Conservation (phyloP, 345 rosid genomes). For the Moringa oleifera region DNA sequence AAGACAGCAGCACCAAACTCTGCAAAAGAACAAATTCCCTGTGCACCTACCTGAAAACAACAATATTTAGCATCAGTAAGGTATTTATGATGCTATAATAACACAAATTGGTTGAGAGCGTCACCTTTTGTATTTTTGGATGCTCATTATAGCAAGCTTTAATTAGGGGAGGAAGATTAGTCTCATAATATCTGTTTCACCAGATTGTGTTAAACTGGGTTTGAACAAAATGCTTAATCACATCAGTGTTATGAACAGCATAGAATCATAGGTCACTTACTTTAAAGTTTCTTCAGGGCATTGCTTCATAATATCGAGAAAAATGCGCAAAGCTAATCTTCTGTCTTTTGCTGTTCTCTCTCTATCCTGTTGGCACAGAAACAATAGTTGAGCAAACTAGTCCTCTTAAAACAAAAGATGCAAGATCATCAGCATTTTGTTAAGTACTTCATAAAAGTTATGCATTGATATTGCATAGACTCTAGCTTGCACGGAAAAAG, state of each 20-base stretch:
- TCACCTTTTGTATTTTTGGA: slow-evolving; percentile 10
- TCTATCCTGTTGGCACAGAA: slow-evolving; percentile 3
- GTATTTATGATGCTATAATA: neutral
- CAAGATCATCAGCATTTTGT: neutral
- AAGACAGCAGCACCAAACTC: slow-evolving; percentile 16
- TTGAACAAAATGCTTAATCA: neutral
- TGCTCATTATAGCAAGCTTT: slow-evolving; percentile 3
- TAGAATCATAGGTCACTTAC: neutral
- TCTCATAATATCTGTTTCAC: slow-evolving; percentile 1
- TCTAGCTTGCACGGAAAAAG: neutral
- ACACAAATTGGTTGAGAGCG: neutral
- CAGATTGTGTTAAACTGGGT: neutral
- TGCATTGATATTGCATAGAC: too few species aligned
- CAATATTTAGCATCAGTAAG: neutral
- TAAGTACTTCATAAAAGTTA: neutral
- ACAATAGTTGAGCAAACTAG: neutral
- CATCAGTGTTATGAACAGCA: neutral
- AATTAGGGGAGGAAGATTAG: neutral
- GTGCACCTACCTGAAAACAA: neutral
- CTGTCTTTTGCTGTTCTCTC: slow-evolving; percentile 4
- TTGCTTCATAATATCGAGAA: slow-evolving; percentile 3
- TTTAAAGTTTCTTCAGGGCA: slow-evolving; percentile 3
- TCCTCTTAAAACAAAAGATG: too few species aligned
- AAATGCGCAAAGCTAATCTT: slow-evolving; percentile 10
- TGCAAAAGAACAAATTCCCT: slow-evolving; percentile 6